phyloP scores from a whole-genome alignment of 1,139 yeast species.

The Pichia sp. region DNA sequence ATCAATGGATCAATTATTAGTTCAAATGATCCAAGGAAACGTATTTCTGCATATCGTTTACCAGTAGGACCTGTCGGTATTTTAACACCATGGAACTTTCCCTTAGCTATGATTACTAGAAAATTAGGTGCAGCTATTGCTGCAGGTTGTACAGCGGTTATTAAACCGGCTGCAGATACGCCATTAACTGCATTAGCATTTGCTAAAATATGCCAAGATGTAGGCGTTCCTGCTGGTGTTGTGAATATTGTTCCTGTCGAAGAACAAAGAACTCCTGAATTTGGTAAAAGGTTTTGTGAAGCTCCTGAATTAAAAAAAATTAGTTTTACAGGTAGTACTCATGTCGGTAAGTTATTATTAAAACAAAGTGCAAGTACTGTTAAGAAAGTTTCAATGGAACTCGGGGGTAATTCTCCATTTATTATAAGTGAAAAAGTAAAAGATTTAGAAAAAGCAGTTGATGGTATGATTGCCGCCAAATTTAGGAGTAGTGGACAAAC shows the following conservation, averaged over 20 bases:
- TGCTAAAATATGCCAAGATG: conserved; percentile 64
- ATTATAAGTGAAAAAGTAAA: conserved; percentile 76
- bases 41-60: conserved; percentile 63
- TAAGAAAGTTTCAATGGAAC: conserved; percentile 79
- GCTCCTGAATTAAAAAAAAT: conserved; percentile 64
- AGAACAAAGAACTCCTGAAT: conserved; percentile 44
- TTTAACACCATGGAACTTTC: conserved; percentile 95
- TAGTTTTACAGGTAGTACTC: conserved; percentile 88
- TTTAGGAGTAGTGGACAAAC: conserved; percentile 78
- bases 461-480: conserved; percentile 61
- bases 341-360: conserved; percentile 77
- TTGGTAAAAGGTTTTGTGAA: conserved; percentile 69
- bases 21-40: conserved; percentile 49
- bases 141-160: conserved; percentile 85
- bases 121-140: conserved; percentile 90
- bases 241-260: conserved; percentile 61
- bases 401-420: conserved; percentile 94
- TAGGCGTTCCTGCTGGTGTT: conserved; percentile 85
- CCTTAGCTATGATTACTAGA: conserved; percentile 88
- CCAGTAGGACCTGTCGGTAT: conserved; percentile 91
- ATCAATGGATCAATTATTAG: conserved; percentile 67
- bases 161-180: conserved; percentile 88
- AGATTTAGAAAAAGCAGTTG: conserved; percentile 69
- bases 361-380: conserved; percentile 67
- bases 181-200: conserved; percentile 83